Evolutionary conservation across 164 flowering plant species (phyloP).

Genomic region (Cinnamomum chago): DNA sequence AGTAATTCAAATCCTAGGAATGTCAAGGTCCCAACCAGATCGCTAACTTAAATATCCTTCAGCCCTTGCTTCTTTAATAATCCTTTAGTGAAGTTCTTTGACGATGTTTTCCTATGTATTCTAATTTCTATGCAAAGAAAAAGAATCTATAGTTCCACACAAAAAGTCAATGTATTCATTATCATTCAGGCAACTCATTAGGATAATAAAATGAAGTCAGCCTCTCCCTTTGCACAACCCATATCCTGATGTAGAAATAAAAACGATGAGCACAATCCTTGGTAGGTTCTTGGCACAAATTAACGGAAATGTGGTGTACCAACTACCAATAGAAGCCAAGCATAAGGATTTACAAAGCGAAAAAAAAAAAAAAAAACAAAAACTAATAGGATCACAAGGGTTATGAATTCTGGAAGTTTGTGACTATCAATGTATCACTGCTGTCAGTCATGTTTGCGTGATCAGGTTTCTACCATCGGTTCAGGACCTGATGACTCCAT

Average conservation of each 20-base stretch:
- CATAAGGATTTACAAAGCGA: not conserved
- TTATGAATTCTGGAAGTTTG: not conserved
- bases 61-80: too few relatives aligned
- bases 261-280: not conserved
- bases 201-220: not conserved
- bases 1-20: too few relatives aligned
- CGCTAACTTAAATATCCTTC: too few relatives aligned
- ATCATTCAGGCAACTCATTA: too few relatives aligned
- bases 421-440: not conserved
- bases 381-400: too few relatives aligned
- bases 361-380: too few relatives aligned
- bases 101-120: too few relatives aligned
- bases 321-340: not conserved
- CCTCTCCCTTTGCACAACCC: not conserved
- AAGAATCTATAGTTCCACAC: too few relatives aligned
- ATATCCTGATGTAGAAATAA: not conserved
- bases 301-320: not conserved
- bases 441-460: not conserved
- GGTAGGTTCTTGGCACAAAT: not conserved
- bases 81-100: too few relatives aligned
- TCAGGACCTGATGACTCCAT: conserved; percentile 59
- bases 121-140: too few relatives aligned
- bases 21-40: too few relatives aligned
- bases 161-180: too few relatives aligned
- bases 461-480: conserved; percentile 87